phyloP scores from a whole-genome alignment of 257 asterid genomes.

The Nicotiana tabacum region DNA sequence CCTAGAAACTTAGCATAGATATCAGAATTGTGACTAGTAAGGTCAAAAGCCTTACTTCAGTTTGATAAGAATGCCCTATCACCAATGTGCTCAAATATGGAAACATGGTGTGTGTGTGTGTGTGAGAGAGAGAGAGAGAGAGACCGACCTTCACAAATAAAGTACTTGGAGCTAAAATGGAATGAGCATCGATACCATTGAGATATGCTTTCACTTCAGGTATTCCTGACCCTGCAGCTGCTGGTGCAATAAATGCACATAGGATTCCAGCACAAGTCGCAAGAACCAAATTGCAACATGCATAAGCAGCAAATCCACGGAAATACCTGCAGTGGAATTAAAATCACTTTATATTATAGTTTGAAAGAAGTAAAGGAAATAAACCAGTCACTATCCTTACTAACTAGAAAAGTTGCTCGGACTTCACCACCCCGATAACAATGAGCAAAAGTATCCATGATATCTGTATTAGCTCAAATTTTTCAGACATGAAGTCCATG shows the following conservation, averaged over 20 bases:
- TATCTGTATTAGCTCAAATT: not conserved
- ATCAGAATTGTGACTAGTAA: not conserved
- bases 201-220: constrained; percentile 99
- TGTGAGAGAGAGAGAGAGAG: not conserved
- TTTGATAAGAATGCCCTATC: not conserved
- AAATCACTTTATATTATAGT: constrained; percentile 15
- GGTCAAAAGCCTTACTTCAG: not conserved
- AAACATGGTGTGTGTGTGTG: not conserved
- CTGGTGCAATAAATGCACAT: constrained; percentile 87
- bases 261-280: constrained; percentile 69
- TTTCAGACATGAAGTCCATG: too few relatives aligned
- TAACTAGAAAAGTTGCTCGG: constrained; percentile 1
- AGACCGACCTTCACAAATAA: constrained; percentile 74
- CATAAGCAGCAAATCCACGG: constrained; percentile 53
- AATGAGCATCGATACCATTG: constrained; percentile 92
- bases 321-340: constrained; percentile 49
- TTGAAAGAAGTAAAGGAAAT: constrained; percentile 15
- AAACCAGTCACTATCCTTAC: not conserved
- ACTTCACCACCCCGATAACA: not conserved
- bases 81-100: not conserved
- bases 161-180: constrained; percentile 96
- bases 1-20: not conserved
- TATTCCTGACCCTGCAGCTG: constrained; percentile 98
- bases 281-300: constrained; percentile 58
- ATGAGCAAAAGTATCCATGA: not conserved